These are phyloP conservation scores for Auricularia sp. DNA, from an alignment of 768 basidiomycete genomes.

Conservation along the genomic window DNA sequence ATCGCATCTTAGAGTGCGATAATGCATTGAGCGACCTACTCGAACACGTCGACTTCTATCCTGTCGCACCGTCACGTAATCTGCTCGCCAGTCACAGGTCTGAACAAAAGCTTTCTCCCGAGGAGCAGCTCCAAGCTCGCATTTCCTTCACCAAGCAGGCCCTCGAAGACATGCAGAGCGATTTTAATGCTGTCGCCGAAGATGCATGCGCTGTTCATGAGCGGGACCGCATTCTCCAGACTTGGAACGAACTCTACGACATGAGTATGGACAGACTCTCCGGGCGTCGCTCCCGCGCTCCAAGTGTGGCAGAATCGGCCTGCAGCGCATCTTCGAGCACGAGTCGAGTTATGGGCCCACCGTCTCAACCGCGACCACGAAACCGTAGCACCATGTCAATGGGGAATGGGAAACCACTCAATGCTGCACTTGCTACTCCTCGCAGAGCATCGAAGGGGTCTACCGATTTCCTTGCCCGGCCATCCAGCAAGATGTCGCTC, in stretches of 20 bases:
- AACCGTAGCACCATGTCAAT: background rate
- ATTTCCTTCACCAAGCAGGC: constrained; percentile 50
- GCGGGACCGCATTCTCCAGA: constrained; percentile 58
- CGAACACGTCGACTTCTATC: constrained; percentile 80
- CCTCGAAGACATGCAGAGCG: constrained; percentile 38
- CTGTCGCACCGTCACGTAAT: constrained; percentile 41
- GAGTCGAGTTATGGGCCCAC: background rate
- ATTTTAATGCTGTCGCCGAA: constrained; percentile 34
- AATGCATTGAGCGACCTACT: constrained; percentile 72
- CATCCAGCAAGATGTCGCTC: constrained; percentile 20
- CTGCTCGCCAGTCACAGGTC: constrained; percentile 42
- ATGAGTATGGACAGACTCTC: constrained; percentile 64
- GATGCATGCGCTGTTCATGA: constrained; percentile 57
- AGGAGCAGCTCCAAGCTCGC: constrained; percentile 57
- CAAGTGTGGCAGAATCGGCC: constrained; percentile 52
- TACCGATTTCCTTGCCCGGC: constrained; percentile 6
- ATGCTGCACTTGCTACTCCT: constrained; percentile 24
- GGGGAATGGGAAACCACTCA: background rate
- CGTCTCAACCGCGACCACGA: background rate
- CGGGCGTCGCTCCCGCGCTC: constrained; percentile 54
- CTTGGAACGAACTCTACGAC: constrained; percentile 71
- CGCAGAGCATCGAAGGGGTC: constrained; percentile 38
- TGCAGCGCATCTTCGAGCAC: constrained; percentile 36
- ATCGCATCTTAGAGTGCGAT: constrained; percentile 50
- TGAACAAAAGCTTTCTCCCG: constrained; percentile 37